Base-by-base conservation (phyloP, 352 stramenopile genomes). In the Globisporangium mamillatum region DNA sequence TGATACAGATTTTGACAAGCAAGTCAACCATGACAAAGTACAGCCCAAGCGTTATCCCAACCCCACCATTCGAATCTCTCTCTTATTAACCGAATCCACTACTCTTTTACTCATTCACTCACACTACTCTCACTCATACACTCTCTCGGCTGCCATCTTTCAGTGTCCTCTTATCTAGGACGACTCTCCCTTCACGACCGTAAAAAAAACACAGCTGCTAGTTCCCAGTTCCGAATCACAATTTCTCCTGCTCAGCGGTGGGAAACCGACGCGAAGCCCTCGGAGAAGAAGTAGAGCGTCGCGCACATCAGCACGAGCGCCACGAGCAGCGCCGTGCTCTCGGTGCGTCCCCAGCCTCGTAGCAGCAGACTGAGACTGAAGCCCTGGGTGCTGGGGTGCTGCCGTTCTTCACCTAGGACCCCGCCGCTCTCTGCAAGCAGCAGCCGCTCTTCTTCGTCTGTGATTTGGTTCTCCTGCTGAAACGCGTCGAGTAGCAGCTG, bases 271-370 rank as follows among this genome's bases (percentile, higher is more conserved):
- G 29, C 36, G 12, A 73, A 46, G 8, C 22, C 54, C 18, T 65
- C 48, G 4, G 64, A 48, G 36, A 72, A 41, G 60, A 64, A 64
- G 55, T 70, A 73, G 27, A 72, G 25, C 34, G 65, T 63, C 8
- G 60, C 38, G 55, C 68, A 29, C 52, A 77, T 14, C 41, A 77
- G 64, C 69, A 60, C 60, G 50, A 68, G 66, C 29, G 44, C 63
- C 8, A 72, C 18, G 14, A 74, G 53, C 22, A 57, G 14, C 46
- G 22, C 48, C 46, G 32, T 46, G 41, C 36, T 32, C 22, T 70
- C 56, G 1, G 32, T 5, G 32, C 57, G 46, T 18, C 64, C 50
- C 50, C 60, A 56, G 36, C 36, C 34, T 2, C 50, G 3, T 3
- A 46, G 14, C 8, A 66, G 65, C 57, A 59, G 25, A 8, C 5